Base-by-base conservation (phyloP, 306 rosid genomes). In the Echinosophora koreensis region DNA sequence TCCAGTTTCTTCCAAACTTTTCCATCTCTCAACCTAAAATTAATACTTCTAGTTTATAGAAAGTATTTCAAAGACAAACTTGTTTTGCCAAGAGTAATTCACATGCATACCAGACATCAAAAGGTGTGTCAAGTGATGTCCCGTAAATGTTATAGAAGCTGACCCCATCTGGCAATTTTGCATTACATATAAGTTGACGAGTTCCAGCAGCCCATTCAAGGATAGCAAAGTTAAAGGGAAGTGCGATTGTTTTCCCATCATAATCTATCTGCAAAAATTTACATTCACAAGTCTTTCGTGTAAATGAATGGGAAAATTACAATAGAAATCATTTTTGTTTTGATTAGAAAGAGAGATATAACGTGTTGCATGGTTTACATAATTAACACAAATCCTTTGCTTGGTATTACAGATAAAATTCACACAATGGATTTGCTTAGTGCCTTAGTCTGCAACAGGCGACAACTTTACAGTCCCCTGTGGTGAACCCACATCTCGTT, bases 121-220 rank as follows among this genome's bases (percentile, higher is more conserved):
- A 92, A 66, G 97, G 98, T 12, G 97, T 92, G 69, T 90, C 95
- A 18, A 87, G 68, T 22, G 91, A 87, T 65, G 87, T 86, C 62
- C 98, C 98, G 81, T 92, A 92, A 67, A 94, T 90, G 84, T 90
- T 94, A 76, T 92, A 92, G 89, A 90, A 94, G 88, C 80, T 18
- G 82, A 94, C 84, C 47, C 93, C 88, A 52, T 88, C 90, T n/a
- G 97, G 98, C 63, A 94, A 83, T 83, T 82, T 89, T 66, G 93
- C 89, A 62, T 83, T 76, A 47, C 77, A 46, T 37, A 85, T 52
- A 80, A 92, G 80, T 83, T 85, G 84, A 58, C 89, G 95, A 65
- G 98, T 92, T 72, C 72, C 88, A 34, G 87, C 15, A 78, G 95
- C 97, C 93, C 93, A 90, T 69, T 90, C 71, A 75, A 85, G 86